Evolutionary conservation across 139 green algal genomes (phyloP).

Genomic region (Haematococcus lacustris): DNA sequence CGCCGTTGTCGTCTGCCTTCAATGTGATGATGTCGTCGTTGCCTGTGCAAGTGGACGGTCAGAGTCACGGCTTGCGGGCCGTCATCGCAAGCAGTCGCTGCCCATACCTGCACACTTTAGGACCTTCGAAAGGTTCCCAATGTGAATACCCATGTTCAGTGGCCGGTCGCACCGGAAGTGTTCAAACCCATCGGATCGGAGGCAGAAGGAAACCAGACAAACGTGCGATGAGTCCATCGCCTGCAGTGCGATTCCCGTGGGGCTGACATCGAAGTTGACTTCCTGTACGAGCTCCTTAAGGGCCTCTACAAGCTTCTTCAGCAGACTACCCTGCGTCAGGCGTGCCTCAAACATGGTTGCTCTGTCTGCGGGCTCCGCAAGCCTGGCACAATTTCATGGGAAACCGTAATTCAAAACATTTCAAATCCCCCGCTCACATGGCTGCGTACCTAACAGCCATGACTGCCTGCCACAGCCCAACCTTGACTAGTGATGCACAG

Average conservation of each 20-base stretch:
- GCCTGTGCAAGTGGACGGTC: too few species aligned
- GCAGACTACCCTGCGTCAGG: slow-evolving; percentile 56
- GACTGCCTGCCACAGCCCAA: too few species aligned
- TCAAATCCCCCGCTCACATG: too few species aligned
- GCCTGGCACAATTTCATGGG: too few species aligned
- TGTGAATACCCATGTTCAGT: slow-evolving; percentile 10
- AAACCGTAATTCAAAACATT: too few species aligned
- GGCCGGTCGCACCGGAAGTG: slow-evolving; percentile 94
- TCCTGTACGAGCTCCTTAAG: slow-evolving; percentile 96
- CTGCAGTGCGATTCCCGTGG: slow-evolving; percentile 69
- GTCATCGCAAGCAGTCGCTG: too few species aligned
- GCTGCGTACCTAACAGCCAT: too few species aligned
- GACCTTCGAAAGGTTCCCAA: slow-evolving; percentile 69
- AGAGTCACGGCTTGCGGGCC: too few species aligned
- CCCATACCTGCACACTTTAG: slow-evolving; percentile 92
- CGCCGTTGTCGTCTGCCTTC: slow-evolving; percentile 87
- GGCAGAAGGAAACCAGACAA: slow-evolving; percentile 75
- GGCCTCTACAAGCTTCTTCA: slow-evolving; percentile 91
- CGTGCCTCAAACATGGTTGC: slow-evolving; percentile 76
- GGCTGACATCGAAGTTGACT: slow-evolving; percentile 94
- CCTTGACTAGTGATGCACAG: too few species aligned
- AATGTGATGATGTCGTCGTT: slow-evolving; percentile 97
- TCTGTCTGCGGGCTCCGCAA: not conserved
- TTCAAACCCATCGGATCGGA: slow-evolving; percentile 91
- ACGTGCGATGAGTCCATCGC: slow-evolving; percentile 98